Conservation (phyloP, 2,329 filamentous ascomycete genomes). For the Phaeosphaeria sp. region DNA sequence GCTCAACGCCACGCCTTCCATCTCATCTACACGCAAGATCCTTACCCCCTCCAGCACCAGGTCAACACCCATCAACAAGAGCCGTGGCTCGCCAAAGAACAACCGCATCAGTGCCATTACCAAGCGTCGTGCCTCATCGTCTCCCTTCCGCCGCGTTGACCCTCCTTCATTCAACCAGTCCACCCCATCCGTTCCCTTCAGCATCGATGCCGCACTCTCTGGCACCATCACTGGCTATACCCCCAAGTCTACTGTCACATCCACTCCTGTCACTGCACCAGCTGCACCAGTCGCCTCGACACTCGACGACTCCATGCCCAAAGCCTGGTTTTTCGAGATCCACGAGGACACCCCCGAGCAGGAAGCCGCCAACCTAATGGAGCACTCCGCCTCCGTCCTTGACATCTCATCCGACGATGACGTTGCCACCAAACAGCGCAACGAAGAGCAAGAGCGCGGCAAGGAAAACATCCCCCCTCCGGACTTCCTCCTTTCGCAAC, state of each 20-base stretch:
- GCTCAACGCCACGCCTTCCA: constrained; percentile 33
- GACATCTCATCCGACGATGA: constrained; percentile 93
- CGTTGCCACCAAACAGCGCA: constrained; percentile 62
- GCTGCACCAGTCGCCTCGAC: constrained; percentile 20
- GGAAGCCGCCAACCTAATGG: constrained; percentile 89
- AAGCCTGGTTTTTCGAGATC: constrained; percentile 88
- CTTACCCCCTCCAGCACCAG: constrained; percentile 51
- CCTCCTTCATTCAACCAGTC: constrained; percentile 66
- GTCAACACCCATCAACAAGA: constrained; percentile 51
- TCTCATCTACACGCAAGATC: constrained; percentile 46
- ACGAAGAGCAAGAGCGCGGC: constrained; percentile 66
- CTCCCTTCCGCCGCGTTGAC: constrained; percentile 73
- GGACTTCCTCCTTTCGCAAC: constrained; percentile 41
- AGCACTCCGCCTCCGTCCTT: constrained; percentile 84
- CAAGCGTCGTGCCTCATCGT: constrained; percentile 67
- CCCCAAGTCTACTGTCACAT: constrained; percentile 48
- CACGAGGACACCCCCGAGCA: constrained; percentile 91
- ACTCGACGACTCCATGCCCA: constrained; percentile 62
- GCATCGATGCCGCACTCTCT: constrained; percentile 81
- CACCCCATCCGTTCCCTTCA: constrained; percentile 69
- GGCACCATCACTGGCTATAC: constrained; percentile 73
- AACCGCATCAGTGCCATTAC: constrained; percentile 74
- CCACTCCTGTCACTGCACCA: constrained; percentile 43
- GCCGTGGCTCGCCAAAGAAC: constrained; percentile 78
- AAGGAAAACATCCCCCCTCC: constrained; percentile 93